Evolutionary conservation across 2,329 filamentous ascomycete species (phyloP).

Genomic region (Trichocomaceae sp.): DNA sequence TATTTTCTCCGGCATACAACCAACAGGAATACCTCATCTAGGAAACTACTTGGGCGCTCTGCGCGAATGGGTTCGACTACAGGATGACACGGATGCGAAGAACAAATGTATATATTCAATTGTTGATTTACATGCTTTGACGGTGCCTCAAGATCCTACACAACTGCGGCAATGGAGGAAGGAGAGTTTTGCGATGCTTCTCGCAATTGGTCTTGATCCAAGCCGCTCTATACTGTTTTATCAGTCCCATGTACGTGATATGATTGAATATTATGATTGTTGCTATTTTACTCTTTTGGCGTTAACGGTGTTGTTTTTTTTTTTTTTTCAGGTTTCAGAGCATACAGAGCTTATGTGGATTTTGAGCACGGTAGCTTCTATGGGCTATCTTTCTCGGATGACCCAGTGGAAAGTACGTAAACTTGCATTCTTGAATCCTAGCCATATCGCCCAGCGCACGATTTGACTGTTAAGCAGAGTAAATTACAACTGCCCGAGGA

Average conservation of each 20-base stretch:
- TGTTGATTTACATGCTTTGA: conserved; percentile 92
- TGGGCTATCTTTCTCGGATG: conserved; percentile 95
- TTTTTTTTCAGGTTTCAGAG: conserved; percentile 53
- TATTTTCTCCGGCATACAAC: conserved; percentile 95
- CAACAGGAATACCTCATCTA: conserved; percentile 86
- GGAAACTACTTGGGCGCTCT: conserved; percentile 94
- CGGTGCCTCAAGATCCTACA: conserved; percentile 60
- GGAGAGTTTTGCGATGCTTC: conserved; percentile 69
- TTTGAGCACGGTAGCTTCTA: conserved; percentile 80
- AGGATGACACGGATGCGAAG: conserved; percentile 53
- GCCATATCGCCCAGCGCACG: not conserved
- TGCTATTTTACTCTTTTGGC: not conserved
- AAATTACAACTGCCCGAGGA: conserved; percentile 62
- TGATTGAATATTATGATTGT: not conserved
- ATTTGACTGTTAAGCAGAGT: conserved; percentile 45
- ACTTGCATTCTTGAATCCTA: not conserved
- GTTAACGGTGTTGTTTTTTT: not conserved
- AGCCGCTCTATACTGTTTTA: conserved; percentile 72
- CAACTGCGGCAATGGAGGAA: conserved; percentile 59
- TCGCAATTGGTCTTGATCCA: conserved; percentile 79
- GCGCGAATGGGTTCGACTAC: conserved; percentile 75
- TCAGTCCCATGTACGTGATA: conserved; percentile 61
- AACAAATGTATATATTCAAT: conserved; percentile 74
- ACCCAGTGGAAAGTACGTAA: conserved; percentile 87
- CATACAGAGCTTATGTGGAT: conserved; percentile 97